Percentiles rank a stretch among this genome's conserved stretches.
phyloP scores from a whole-genome alignment of 306 rosid species.

The Hippophae tibetana region DNA sequence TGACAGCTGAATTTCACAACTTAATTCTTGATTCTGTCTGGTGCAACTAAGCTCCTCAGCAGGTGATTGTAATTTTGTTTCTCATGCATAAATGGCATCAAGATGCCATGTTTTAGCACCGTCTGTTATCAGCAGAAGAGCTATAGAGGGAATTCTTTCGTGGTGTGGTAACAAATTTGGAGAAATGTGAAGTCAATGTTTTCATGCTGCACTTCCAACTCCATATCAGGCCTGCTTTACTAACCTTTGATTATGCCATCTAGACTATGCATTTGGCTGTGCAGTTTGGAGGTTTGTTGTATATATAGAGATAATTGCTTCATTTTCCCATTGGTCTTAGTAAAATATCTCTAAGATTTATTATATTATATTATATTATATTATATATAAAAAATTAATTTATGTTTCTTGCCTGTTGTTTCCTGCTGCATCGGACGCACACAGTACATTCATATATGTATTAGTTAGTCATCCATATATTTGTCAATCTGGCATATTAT shows the following conservation, averaged over 20 bases:
- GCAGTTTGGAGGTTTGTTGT: slow-evolving; percentile 44
- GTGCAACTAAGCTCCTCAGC: slow-evolving; percentile 35
- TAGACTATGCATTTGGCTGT: slow-evolving; percentile 24
- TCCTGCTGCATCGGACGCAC: no score
- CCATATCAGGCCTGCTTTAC: slow-evolving; percentile 33
- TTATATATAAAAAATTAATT: no score
- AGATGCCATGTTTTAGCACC: slow-evolving; percentile 26
- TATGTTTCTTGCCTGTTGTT: no score
- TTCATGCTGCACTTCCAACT: slow-evolving; percentile 19
- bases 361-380: no score
- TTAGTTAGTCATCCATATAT: no score
- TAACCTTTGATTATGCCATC: slow-evolving; percentile 15
- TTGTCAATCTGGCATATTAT: no score
- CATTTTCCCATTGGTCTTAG: slow-evolving; percentile 43
- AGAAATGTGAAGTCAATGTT: slow-evolving; percentile 18
- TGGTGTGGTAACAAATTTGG: slow-evolving; percentile 14
- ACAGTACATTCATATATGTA: no score
- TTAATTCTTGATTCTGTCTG: slow-evolving; percentile 30
- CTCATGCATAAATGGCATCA: slow-evolving; percentile 34
- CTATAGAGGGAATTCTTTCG: slow-evolving; percentile 30
- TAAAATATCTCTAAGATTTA: slow-evolving; percentile 7
- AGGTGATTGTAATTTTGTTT: slow-evolving; percentile 27
- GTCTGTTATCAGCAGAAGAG: slow-evolving; percentile 14
- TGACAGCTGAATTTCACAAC: slow-evolving; percentile 54
- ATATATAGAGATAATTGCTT: slow-evolving; percentile 50